Conservation (phyloP, 2,329 filamentous ascomycete species). For the Pseudogymnoascus sp. region DNA sequence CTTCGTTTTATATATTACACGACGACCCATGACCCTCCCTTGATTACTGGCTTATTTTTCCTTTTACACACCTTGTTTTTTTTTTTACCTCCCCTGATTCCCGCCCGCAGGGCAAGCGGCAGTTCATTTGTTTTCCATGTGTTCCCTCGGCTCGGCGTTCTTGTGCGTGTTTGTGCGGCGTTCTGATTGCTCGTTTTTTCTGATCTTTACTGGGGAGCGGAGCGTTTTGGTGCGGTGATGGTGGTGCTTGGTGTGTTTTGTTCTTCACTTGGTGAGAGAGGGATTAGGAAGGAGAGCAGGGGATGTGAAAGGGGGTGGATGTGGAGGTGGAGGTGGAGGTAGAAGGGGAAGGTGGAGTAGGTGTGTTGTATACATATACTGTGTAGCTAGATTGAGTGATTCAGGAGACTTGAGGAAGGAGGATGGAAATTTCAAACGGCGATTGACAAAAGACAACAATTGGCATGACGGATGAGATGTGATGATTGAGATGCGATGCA, state of each 20-base stretch:
- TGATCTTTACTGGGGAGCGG: background rate
- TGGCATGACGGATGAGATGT: background rate
- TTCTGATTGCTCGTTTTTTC: background rate
- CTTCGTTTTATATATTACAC: conserved; percentile 10
- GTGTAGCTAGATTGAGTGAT: conserved; percentile 2
- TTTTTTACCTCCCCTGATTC: background rate
- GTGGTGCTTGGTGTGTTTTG: conserved; percentile 7
- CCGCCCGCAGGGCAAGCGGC: conserved; percentile 8
- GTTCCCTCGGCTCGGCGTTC: background rate
- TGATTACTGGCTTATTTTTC: conserved; percentile 4
- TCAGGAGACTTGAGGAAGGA: background rate
- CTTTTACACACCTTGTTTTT: background rate
- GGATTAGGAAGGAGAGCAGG: background rate
- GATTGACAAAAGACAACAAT: conserved; percentile 2
- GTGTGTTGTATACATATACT: conserved; percentile 3
- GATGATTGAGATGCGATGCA: background rate
- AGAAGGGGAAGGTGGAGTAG: background rate
- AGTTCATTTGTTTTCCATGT: conserved; percentile 8
- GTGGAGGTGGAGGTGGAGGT: background rate
- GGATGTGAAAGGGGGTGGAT: background rate
- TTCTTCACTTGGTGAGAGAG: background rate
- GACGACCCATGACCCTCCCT: background rate
- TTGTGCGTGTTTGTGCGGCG: conserved; percentile 1
- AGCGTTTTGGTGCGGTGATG: conserved; percentile 3
- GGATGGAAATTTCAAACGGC: background rate